A percentile compares a stretch with the other conserved stretches of the same genome.
phyloP scores from a whole-genome alignment of 208 protist species.

The Herpetomonas tarakana region DNA sequence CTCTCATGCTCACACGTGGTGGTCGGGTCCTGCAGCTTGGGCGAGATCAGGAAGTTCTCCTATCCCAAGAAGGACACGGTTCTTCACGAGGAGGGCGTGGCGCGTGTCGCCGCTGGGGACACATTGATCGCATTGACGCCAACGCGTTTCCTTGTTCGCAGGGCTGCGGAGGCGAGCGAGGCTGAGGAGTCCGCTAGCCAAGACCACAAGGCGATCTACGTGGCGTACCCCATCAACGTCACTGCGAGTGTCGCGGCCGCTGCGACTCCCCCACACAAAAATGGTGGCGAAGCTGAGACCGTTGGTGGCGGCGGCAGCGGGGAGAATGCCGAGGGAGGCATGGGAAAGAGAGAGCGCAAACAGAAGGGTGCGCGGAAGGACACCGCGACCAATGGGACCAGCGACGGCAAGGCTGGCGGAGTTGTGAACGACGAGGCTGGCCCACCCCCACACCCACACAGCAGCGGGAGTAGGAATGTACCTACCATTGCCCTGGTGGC shows the following conservation, averaged over 20 bases:
- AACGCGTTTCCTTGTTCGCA: constrained; percentile 10
- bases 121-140: constrained; percentile 2
- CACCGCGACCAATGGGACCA: no score
- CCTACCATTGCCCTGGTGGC: no score
- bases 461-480: no score
- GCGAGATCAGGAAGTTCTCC: constrained; percentile 23
- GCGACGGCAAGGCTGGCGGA: no score
- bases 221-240: background rate
- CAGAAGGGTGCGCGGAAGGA: no score
- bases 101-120: background rate
- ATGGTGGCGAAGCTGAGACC: no score
- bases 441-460: no score
- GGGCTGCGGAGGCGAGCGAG: background rate
- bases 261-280: background rate
- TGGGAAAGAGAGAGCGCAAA: no score
- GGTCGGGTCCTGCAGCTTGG: constrained; percentile 12
- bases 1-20: constrained; percentile 36
- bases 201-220: background rate
- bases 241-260: background rate
- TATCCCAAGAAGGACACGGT: constrained; percentile 25
- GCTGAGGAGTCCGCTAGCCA: background rate
- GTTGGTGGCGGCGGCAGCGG: no score
- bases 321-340: no score
- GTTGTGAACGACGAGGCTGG: no score
- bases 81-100: constrained; percentile 1